Conservation (phyloP, 495 filamentous ascomycete species). For the Penicillium maclennaniae region DNA sequence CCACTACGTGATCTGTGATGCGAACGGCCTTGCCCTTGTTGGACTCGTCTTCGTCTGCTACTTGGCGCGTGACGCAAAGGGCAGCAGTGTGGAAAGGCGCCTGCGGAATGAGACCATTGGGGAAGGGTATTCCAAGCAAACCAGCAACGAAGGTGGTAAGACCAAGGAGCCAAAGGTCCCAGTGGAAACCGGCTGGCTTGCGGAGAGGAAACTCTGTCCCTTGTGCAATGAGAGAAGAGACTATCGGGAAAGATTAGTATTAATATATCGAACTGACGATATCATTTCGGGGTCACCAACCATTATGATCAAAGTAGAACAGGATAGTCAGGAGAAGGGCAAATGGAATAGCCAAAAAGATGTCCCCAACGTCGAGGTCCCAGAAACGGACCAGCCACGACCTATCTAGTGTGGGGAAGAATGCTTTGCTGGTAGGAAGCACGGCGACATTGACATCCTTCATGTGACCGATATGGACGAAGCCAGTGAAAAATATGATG, state of each 20-base stretch:
- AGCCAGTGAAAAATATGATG: conserved; percentile 84
- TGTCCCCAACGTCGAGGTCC: conserved; percentile 67
- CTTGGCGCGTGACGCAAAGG: conserved; percentile 67
- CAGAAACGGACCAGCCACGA: conserved; percentile 87
- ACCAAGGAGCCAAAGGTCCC: conserved; percentile 91
- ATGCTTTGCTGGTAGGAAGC: conserved; percentile 70
- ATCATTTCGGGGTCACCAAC: conserved; percentile 33
- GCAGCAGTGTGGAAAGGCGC: conserved; percentile 89
- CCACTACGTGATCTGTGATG: conserved; percentile 70
- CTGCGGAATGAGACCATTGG: conserved; percentile 90
- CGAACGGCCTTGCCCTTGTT: conserved; percentile 61
- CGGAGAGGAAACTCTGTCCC: conserved; percentile 86
- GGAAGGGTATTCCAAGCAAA: conserved; percentile 81
- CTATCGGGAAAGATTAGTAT: conserved; percentile 27
- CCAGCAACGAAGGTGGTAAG: conserved; percentile 82
- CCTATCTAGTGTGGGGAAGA: conserved; percentile 75
- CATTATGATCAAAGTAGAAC: conserved; percentile 93
- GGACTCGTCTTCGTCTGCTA: conserved; percentile 54
- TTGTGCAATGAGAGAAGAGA: conserved; percentile 85
- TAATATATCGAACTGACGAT: background rate
- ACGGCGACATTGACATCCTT: conserved; percentile 56
- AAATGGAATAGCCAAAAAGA: conserved; percentile 88
- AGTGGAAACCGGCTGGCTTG: conserved; percentile 94
- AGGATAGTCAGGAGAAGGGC: conserved; percentile 80
- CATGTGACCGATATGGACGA: conserved; percentile 82